phyloP scores from a whole-genome alignment of 305 asterid species.

The Petunia hybrid region DNA sequence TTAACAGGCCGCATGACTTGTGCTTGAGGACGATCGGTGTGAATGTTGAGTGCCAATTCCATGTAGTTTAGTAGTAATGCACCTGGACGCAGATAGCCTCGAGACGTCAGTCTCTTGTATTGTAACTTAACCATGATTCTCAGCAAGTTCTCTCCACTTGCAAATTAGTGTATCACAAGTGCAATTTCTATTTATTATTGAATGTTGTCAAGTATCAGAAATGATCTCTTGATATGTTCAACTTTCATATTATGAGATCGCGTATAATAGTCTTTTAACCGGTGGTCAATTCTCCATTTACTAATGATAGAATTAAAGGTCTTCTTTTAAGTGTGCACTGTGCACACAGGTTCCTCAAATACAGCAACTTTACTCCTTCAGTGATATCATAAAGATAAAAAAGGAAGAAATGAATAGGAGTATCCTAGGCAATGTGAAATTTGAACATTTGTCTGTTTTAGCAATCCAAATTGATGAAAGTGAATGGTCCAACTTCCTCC shows the following conservation, averaged over 20 bases:
- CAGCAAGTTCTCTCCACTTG: constrained; percentile 26
- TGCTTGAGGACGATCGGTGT: background rate
- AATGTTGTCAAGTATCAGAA: background rate
- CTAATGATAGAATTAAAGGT: background rate
- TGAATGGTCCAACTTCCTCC: constrained; percentile 27
- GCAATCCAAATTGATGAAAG: constrained; percentile 8
- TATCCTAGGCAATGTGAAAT: background rate
- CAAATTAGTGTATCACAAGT: constrained; percentile 21
- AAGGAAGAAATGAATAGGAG: background rate
- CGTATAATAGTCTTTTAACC: background rate
- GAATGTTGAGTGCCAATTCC: background rate
- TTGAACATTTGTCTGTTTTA: background rate
- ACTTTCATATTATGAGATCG: background rate
- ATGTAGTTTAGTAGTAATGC: constrained; percentile 19
- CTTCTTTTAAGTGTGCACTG: background rate
- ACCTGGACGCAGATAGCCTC: background rate
- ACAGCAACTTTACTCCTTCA: background rate
- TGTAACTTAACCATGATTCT: constrained; percentile 23
- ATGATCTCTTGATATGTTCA: background rate
- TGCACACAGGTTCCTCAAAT: background rate
- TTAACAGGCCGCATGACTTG: background rate
- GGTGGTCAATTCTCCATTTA: background rate
- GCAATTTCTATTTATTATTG: background rate
- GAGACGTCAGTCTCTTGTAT: constrained; percentile 17
- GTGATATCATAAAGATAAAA: background rate